A percentile compares a stretch with the other conserved stretches of the same genome.
phyloP scores from a whole-genome alignment of 2,329 filamentous ascomycete genomes.

The Fusarium fujikuroi region DNA sequence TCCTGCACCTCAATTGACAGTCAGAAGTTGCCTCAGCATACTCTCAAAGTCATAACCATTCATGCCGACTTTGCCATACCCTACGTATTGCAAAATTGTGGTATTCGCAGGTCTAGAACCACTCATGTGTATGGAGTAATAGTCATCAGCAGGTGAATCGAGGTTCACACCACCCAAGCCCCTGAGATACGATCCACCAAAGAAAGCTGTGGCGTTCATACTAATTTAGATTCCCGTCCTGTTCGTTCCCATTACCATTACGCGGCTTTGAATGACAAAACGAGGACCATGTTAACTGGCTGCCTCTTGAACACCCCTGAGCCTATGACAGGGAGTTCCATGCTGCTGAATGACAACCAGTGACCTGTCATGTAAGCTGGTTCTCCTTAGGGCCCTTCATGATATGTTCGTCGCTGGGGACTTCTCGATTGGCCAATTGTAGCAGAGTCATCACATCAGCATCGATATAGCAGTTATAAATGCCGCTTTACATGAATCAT shows the following conservation, averaged over 20 bases:
- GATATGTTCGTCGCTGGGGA: neutral
- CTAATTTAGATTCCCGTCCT: slow-evolving; percentile 10
- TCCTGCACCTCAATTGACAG: neutral
- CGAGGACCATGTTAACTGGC: neutral
- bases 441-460: neutral
- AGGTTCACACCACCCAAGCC: neutral
- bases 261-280: slow-evolving; percentile 11
- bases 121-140: neutral
- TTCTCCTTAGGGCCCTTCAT: neutral
- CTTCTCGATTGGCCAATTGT: neutral
- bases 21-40: neutral
- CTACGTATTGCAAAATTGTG: neutral
- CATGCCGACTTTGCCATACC: neutral
- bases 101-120: neutral
- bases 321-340: neutral
- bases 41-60: neutral
- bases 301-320: slow-evolving; percentile 28
- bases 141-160: neutral
- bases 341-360: neutral
- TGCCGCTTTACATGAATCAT: slow-evolving; percentile 3
- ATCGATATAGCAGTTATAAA: neutral
- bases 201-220: neutral
- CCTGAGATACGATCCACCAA: neutral
- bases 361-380: neutral
- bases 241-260: slow-evolving; percentile 15